These are phyloP conservation scores for Diaporthe australafricana DNA, from an alignment of 2,329 filamentous ascomycete species.

Conservation along the genomic window DNA sequence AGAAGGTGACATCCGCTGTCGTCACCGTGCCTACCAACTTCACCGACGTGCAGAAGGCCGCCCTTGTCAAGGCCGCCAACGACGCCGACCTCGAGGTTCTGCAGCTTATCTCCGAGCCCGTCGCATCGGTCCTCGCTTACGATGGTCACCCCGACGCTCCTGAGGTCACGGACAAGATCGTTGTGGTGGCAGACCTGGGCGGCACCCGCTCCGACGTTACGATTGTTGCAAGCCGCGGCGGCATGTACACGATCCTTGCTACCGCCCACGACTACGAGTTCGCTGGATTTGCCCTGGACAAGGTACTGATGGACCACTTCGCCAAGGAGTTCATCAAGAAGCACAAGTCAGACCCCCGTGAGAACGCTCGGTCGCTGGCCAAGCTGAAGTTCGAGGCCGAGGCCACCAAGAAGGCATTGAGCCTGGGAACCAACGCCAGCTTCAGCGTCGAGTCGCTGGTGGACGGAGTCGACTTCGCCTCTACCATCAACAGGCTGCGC, in stretches of 20 bases:
- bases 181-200: constrained; percentile 93
- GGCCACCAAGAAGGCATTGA: constrained; percentile 90
- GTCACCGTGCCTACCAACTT: constrained; percentile 96
- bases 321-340: constrained; percentile 99
- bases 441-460: constrained; percentile 94
- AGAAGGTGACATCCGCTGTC: constrained; percentile 93
- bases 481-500: constrained; percentile 91
- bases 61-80: constrained; percentile 81
- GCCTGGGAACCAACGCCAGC: constrained; percentile 86
- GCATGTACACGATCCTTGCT: constrained; percentile 95
- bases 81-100: constrained; percentile 88
- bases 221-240: constrained; percentile 89
- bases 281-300: constrained; percentile 85
- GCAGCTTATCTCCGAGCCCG: constrained; percentile 91
- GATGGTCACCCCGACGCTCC: constrained; percentile 82
- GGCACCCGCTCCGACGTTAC: constrained; percentile 93
- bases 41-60: constrained; percentile 85
- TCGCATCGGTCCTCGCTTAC: constrained; percentile 90
- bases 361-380: constrained; percentile 83
- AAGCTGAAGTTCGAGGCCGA: constrained; percentile 95
- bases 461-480: constrained; percentile 90
- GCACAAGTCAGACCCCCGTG: constrained; percentile 87
- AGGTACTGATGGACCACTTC: constrained; percentile 94
- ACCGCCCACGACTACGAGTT: constrained; percentile 97
- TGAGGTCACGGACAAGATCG: constrained; percentile 84